Evolutionary conservation across 331 rosid genomes (phyloP), one percentile per base, ranked within the genome.

Genomic region (Pyrus hybrid): DNA sequence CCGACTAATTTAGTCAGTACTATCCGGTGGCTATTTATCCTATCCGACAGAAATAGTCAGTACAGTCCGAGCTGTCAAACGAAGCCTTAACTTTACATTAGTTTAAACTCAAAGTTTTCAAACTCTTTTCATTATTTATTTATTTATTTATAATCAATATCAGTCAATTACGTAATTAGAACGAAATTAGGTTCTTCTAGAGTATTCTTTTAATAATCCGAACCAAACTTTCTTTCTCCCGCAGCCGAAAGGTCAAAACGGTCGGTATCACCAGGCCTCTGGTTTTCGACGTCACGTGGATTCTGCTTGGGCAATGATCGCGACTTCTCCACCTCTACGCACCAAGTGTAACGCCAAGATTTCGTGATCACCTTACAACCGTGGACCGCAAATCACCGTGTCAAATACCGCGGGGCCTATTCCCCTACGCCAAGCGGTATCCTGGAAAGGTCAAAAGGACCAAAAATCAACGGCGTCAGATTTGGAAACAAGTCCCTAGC

Each of bases 281-380:
- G 57, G 30, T 60, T 73, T 73, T 26, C 28, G 47, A 43, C 70
- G 3, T 63, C 77, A 73, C 62, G 70, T 73, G 77, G 4, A 11
- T 11, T 35, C 10, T n/a, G 6, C 33, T 32, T 10, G 4, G 29
- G 17, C 68, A 13, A 3, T 2, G 64, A 18, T 49, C 28, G 43
- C 13, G 45, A 14, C 20, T 10, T 37, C 5, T 37, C 37, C 4
- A 63, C 10, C 12, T 37, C 28, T 37, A 5, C 3, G 6, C 28
- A 0, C 23, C 62, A 62, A 8, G 6, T 26, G 43, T 18, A 74
- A 25, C 28, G 16, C 1, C 6, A 2, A 2, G 62, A 63, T 43
- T 4, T 26, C 1, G 8, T 2, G 1, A 18, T 8, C 28, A 45
- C 70, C 0, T 0, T 66, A 1, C 20, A 0, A n/a, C 1, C 17